These are phyloP conservation scores for Calonectria henricotiae DNA, from an alignment of 2,329 filamentous ascomycete species.

Conservation along the genomic window DNA sequence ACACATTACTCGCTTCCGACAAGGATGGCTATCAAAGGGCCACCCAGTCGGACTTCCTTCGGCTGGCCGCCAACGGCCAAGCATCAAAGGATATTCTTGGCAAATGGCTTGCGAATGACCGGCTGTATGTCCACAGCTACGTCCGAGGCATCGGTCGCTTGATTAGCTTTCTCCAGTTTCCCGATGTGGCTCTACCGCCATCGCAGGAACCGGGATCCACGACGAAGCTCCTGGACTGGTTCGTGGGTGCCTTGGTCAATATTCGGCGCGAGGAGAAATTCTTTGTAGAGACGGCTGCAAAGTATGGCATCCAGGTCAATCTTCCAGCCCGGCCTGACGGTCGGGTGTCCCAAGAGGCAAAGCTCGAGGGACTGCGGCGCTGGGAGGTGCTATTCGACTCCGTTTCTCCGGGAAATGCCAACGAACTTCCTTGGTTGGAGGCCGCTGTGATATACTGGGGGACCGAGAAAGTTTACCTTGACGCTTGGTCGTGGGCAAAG, in stretches of 20 bases:
- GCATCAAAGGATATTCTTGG: slow-evolving; percentile 71
- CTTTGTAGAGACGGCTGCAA: slow-evolving; percentile 76
- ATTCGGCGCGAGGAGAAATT: slow-evolving; percentile 79
- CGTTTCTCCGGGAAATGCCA: slow-evolving; percentile 64
- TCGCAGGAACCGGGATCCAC: slow-evolving; percentile 57
- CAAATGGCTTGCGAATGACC: slow-evolving; percentile 81
- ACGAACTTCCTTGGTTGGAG: slow-evolving; percentile 71
- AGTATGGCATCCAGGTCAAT: slow-evolving; percentile 72
- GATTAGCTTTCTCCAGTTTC: slow-evolving; percentile 74
- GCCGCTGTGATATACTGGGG: slow-evolving; percentile 83
- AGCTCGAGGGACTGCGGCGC: slow-evolving; percentile 60
- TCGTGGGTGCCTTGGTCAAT: slow-evolving; percentile 77
- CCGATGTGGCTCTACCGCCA: slow-evolving; percentile 51
- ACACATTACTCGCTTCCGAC: slow-evolving; percentile 70
- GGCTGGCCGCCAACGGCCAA: slow-evolving; percentile 75
- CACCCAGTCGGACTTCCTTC: slow-evolving; percentile 79
- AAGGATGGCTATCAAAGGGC: slow-evolving; percentile 67
- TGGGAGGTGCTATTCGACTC: slow-evolving; percentile 69
- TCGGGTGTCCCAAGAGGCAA: slow-evolving; percentile 52
- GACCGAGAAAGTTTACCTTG: slow-evolving; percentile 78
- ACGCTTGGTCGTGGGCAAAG: slow-evolving; percentile 72
- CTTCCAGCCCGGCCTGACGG: slow-evolving; percentile 49
- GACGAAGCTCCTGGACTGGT: slow-evolving; percentile 73
- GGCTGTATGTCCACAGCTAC: slow-evolving; percentile 80
- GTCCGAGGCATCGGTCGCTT: slow-evolving; percentile 78